Evolutionary conservation across 441 rosid genomes (phyloP).

Genomic region (Melastoma candidum): DNA sequence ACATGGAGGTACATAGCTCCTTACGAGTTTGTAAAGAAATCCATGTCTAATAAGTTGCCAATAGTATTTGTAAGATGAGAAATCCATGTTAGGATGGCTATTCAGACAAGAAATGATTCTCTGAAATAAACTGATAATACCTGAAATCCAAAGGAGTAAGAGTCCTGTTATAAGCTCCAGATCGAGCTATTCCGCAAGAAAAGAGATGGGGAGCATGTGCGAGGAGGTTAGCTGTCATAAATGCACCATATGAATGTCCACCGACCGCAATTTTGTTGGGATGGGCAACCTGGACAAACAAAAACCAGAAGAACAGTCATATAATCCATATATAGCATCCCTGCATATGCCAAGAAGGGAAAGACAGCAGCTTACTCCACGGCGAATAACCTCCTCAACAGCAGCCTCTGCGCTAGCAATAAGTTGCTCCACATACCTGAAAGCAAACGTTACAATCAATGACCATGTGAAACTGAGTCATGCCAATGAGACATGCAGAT

Average conservation of each 20-base stretch:
- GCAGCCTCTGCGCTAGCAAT: constrained; percentile 97
- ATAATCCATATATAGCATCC: constrained; percentile 3
- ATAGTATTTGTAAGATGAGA: too few relatives aligned
- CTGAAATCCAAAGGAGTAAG: constrained; percentile 97
- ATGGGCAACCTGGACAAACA: constrained; percentile 61
- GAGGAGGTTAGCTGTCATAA: constrained; percentile 93
- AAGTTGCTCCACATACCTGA: constrained; percentile 85
- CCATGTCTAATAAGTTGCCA: too few relatives aligned
- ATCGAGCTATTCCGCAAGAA: constrained; percentile 89
- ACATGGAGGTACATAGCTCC: too few relatives aligned
- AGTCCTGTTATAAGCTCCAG: constrained; percentile 98
- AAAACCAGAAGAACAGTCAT: constrained; percentile 2
- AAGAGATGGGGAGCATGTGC: constrained; percentile 98
- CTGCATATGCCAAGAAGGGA: too few relatives aligned
- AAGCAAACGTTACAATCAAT: constrained; percentile 8
- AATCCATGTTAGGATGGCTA: too few relatives aligned
- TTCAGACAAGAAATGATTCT: too few relatives aligned
- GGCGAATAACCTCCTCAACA: constrained; percentile 84
- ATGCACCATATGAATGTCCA: constrained; percentile 98
- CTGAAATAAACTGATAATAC: constrained; percentile 21
- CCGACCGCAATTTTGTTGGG: constrained; percentile 84
- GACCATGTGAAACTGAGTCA: neutral
- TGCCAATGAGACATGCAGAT: too few relatives aligned
- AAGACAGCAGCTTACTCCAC: constrained; percentile 50
- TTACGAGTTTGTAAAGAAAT: too few relatives aligned